A percentile compares a stretch with the other conserved stretches of the same genome.
Evolutionary conservation across 2,329 filamentous ascomycete genomes (phyloP).

Genomic region (Camptophora hylomeconis): DNA sequence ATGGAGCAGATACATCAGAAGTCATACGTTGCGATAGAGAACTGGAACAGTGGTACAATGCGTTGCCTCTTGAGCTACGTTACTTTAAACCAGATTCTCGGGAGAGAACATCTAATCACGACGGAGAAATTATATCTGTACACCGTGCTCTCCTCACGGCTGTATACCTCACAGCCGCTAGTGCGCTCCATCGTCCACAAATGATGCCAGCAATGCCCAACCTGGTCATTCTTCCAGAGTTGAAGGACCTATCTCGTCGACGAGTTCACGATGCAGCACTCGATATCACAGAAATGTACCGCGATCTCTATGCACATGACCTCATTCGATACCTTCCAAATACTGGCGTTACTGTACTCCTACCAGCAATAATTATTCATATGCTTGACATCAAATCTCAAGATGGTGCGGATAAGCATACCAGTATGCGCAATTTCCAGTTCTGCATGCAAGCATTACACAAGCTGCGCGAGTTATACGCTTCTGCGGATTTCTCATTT

Average conservation of each 20-base stretch:
- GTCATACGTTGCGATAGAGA: constrained; percentile 69
- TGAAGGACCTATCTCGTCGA: constrained; percentile 69
- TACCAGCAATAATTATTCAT: constrained; percentile 89
- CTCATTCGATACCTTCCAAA: constrained; percentile 74
- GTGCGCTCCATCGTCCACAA: constrained; percentile 79
- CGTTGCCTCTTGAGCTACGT: constrained; percentile 57
- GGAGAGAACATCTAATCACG: constrained; percentile 46
- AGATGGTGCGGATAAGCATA: constrained; percentile 55
- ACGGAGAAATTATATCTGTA: constrained; percentile 43
- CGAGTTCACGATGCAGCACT: constrained; percentile 73
- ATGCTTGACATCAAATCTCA: constrained; percentile 83
- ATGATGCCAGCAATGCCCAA: constrained; percentile 63
- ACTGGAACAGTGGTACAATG: constrained; percentile 62
- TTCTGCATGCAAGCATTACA: constrained; percentile 89
- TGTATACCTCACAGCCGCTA: constrained; percentile 85
- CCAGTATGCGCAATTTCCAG: constrained; percentile 68
- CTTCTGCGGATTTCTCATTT: constrained; percentile 90
- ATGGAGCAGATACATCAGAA: constrained; percentile 65
- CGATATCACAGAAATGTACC: constrained; percentile 74
- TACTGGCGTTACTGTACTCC: constrained; percentile 77
- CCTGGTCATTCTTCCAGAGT: constrained; percentile 45
- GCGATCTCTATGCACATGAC: constrained; percentile 57
- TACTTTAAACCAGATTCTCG: constrained; percentile 43
- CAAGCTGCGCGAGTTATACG: constrained; percentile 75
- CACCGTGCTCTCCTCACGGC: constrained; percentile 84